Conservation (phyloP, 805 yeast species). For the Ogataea pilisensis region DNA sequence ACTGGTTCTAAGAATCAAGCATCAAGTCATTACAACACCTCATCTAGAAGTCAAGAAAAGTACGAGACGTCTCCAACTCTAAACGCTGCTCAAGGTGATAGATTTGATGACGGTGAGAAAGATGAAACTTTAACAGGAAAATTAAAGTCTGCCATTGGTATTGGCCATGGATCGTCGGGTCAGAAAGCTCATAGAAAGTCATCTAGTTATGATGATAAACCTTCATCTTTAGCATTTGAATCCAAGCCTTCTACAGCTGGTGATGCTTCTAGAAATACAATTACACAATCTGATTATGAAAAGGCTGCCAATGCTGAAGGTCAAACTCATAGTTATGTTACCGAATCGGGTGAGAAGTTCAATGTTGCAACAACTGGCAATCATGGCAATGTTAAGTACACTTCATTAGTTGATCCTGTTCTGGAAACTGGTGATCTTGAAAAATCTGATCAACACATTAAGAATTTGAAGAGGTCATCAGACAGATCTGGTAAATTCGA, state of each 20-base stretch:
- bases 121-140: not conserved
- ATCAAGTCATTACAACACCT: not conserved
- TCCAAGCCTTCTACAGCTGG: not conserved
- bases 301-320: conserved; percentile 1
- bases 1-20: not conserved
- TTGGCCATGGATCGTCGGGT: not conserved
- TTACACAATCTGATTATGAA: conserved; percentile 7
- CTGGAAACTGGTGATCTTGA: conserved; percentile 16
- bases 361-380: conserved; percentile 11
- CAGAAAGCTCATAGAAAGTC: not conserved
- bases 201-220: not conserved
- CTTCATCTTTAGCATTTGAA: not conserved
- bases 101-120: not conserved
- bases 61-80: conserved; percentile 15
- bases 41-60: not conserved
- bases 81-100: conserved; percentile 5
- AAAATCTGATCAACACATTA: conserved; percentile 1
- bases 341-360: conserved; percentile 8
- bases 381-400: conserved; percentile 19
- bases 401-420: conserved; percentile 29
- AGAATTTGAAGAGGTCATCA: not conserved
- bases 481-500: too few species aligned
- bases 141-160: conserved; percentile 3
- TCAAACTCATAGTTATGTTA: conserved; percentile 6
- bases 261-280: conserved; percentile 11